Evolutionary conservation across 2,329 filamentous ascomycete genomes (phyloP).

Genomic region (Monascus ruber): DNA sequence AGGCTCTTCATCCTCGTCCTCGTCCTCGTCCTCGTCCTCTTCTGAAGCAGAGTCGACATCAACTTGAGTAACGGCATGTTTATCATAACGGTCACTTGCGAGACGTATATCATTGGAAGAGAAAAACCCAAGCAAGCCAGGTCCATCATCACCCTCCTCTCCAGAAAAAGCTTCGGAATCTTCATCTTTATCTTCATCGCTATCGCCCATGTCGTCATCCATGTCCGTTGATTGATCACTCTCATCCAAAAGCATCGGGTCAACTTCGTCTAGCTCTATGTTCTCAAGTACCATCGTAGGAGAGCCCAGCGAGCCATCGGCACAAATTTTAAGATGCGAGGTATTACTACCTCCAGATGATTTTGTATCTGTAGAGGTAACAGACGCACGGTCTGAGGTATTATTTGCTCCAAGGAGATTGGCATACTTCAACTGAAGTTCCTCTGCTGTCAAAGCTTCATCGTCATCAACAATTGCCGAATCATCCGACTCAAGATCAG

Average conservation of each 20-base stretch:
- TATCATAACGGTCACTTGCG: conserved; percentile 5
- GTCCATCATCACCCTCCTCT: conserved; percentile 29
- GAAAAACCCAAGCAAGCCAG: conserved; percentile 37
- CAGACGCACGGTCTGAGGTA: conserved; percentile 13
- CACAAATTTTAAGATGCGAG: conserved; percentile 10
- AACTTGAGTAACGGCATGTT: conserved; percentile 9
- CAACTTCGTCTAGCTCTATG: conserved; percentile 31
- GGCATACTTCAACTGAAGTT: conserved; percentile 38
- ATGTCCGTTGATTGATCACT: conserved; percentile 38
- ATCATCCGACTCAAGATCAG: conserved; percentile 31
- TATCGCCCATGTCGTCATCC: conserved; percentile 39
- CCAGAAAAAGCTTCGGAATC: conserved; percentile 37
- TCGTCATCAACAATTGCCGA: conserved; percentile 30
- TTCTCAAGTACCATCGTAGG: conserved; percentile 15
- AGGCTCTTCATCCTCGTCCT: conserved; percentile 16
- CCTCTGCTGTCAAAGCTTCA: conserved; percentile 35
- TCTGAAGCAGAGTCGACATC: conserved; percentile 33
- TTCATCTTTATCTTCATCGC: conserved; percentile 37
- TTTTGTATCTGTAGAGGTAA: conserved; percentile 11
- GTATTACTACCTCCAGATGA: conserved; percentile 10
- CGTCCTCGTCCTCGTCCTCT: conserved; percentile 13
- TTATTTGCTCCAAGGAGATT: conserved; percentile 21
- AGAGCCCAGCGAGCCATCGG: conserved; percentile 7
- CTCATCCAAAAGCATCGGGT: conserved; percentile 34
- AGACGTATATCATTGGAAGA: conserved; percentile 28